Percentiles rank a stretch among this genome's conserved stretches.
These are phyloP conservation scores for Sarocladium brachiariae DNA, from an alignment of 2,329 filamentous ascomycete species.

Conservation along the genomic window DNA sequence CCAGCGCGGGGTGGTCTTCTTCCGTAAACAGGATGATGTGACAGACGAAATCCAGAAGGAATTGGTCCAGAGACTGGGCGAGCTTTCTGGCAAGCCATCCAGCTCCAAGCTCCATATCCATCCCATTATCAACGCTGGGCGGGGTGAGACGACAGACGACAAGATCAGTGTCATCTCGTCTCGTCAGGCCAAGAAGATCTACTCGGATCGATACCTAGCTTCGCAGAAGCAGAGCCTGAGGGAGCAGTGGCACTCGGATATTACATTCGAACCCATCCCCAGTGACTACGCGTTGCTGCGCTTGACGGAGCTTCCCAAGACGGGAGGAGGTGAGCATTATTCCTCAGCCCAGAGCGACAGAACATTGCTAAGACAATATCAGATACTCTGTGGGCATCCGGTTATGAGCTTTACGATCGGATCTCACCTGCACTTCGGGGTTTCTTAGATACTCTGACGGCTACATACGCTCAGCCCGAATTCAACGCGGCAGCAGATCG, in stretches of 20 bases:
- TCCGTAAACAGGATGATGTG: slow-evolving; percentile 56
- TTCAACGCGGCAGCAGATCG: slow-evolving; percentile 41
- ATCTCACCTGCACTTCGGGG: slow-evolving; percentile 48
- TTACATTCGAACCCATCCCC: slow-evolving; percentile 57
- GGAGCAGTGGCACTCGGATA: slow-evolving; percentile 54
- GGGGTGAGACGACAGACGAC: slow-evolving; percentile 46
- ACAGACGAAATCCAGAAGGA: slow-evolving; percentile 59
- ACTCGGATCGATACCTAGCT: slow-evolving; percentile 23
- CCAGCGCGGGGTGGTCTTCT: slow-evolving; percentile 63
- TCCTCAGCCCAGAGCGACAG: no score
- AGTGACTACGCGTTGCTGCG: slow-evolving; percentile 56
- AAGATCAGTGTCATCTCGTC: slow-evolving; percentile 61
- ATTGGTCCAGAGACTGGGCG: slow-evolving; percentile 52
- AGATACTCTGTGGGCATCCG: slow-evolving; percentile 61
- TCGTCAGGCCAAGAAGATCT: slow-evolving; percentile 44
- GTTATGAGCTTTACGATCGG: slow-evolving; percentile 60
- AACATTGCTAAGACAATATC: no score
- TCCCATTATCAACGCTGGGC: slow-evolving; percentile 46
- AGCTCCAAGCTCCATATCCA: slow-evolving; percentile 54
- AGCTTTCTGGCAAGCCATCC: slow-evolving; percentile 49
- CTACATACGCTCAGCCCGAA: slow-evolving; percentile 42
- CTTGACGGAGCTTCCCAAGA: slow-evolving; percentile 45
- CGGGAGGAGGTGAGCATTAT: slow-evolving; percentile 38
- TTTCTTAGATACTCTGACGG: slow-evolving; percentile 54
- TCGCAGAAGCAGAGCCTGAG: slow-evolving; percentile 18